These are phyloP conservation scores for Setaria viridis DNA, from an alignment of 202 grass and related monocot genomes.

Conservation along the genomic window DNA sequence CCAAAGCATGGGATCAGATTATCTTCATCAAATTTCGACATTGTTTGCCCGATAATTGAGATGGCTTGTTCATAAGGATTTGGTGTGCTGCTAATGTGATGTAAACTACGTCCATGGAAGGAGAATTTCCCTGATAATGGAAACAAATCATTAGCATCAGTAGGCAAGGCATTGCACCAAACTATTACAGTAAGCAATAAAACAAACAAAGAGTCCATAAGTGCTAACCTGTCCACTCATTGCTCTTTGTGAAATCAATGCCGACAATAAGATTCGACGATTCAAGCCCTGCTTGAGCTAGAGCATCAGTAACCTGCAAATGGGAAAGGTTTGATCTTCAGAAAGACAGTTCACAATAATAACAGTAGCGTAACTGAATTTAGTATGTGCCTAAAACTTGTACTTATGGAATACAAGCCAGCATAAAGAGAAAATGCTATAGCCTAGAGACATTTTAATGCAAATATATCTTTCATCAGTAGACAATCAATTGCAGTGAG, in stretches of 20 bases:
- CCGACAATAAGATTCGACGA: slow-evolving; percentile 99
- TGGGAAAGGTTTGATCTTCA: slow-evolving; percentile 28
- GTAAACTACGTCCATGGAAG: slow-evolving; percentile 80
- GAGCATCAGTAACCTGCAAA: slow-evolving; percentile 85
- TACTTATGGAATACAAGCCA: neutral
- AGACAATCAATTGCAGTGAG: slow-evolving; percentile 1
- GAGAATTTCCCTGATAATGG: slow-evolving; percentile 81
- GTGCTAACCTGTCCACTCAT: slow-evolving; percentile 89
- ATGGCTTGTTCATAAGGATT: slow-evolving; percentile 99
- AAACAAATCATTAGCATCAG: slow-evolving; percentile 41
- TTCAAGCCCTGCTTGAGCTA: slow-evolving; percentile 84
- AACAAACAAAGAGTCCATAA: neutral
- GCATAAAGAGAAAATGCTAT: slow-evolving; percentile 8
- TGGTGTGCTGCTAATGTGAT: slow-evolving; percentile 67
- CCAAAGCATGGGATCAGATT: slow-evolving; percentile 97
- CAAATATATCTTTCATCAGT: neutral
- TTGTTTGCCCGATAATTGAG: slow-evolving; percentile 85
- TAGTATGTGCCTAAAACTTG: neutral
- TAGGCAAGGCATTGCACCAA: slow-evolving; percentile 1
- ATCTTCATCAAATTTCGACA: slow-evolving; percentile 95
- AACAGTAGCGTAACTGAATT: neutral
- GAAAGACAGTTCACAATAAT: neutral
- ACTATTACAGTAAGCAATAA: neutral
- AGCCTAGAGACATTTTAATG: neutral
- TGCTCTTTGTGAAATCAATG: slow-evolving; percentile 99